A percentile compares a stretch with the other conserved stretches of the same genome.
Conservation (phyloP, 495 filamentous ascomycete genomes). For the Jackrogersella minutella region DNA sequence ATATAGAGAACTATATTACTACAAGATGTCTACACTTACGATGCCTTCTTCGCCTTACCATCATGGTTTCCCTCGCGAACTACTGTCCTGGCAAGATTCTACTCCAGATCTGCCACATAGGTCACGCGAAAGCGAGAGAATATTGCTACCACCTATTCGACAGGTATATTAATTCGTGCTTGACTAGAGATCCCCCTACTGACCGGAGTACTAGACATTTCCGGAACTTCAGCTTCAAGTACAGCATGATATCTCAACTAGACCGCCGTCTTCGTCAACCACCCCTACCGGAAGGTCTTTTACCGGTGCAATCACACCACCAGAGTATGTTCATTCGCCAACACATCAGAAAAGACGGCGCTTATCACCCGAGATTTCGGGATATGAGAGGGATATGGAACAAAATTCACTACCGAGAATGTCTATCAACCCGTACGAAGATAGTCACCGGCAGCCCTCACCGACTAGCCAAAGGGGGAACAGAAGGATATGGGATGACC, state of each 20-base stretch:
- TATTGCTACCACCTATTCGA: constrained; percentile 56
- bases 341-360: constrained; percentile 49
- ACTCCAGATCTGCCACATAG: constrained; percentile 31
- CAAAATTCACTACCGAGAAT: constrained; percentile 45
- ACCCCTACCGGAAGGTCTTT: constrained; percentile 37
- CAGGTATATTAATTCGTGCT: constrained; percentile 43
- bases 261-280: constrained; percentile 34
- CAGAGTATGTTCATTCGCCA: constrained; percentile 50
- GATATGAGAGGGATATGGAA: not conserved
- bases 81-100: constrained; percentile 39
- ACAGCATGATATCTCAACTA: constrained; percentile 27
- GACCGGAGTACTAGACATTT: constrained; percentile 45
- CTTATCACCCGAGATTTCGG: constrained; percentile 42
- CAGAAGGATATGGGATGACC: constrained; percentile 43
- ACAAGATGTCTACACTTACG: constrained; percentile 49
- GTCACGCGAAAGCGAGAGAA: constrained; percentile 40
- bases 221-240: constrained; percentile 45
- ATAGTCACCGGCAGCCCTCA: constrained; percentile 36
- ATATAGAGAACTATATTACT: not conserved
- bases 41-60: constrained; percentile 43
- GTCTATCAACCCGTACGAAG: constrained; percentile 39
- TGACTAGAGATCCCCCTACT: constrained; percentile 7
- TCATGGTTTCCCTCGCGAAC: constrained; percentile 39
- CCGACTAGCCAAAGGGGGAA: constrained; percentile 33
- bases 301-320: constrained; percentile 37